Conservation (phyloP, 225 moss, liverwort and hornwort species). For the Marchantia paleacea region DNA sequence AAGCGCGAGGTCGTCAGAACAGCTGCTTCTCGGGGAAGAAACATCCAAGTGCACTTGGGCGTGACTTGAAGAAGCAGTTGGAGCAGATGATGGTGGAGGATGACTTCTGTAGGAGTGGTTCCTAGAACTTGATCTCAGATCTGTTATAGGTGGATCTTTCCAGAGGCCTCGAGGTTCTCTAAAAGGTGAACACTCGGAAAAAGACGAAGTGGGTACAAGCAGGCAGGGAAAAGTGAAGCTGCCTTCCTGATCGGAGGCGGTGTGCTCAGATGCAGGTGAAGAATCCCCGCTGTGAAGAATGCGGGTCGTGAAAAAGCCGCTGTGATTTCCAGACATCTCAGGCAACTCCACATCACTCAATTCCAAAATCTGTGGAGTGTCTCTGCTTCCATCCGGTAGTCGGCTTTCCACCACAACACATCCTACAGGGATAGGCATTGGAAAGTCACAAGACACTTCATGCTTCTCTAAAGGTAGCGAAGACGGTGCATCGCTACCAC, state of each 20-base stretch:
- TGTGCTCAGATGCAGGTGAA: conserved; percentile 11
- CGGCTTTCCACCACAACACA: conserved; percentile 41
- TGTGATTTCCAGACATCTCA: conserved; percentile 32
- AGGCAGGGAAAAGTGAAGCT: conserved; percentile 43
- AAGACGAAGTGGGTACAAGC: conserved; percentile 19
- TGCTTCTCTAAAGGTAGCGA: not conserved
- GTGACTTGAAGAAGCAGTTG: conserved; percentile 9
- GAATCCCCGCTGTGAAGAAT: conserved; percentile 22
- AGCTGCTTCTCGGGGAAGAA: conserved; percentile 5
- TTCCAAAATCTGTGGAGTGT: conserved; percentile 38
- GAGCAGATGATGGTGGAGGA: conserved; percentile 8
- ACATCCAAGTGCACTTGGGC: conserved; percentile 23
- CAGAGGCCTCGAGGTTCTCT: conserved; percentile 27
- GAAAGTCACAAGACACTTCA: not conserved
- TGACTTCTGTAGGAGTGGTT: conserved; percentile 22
- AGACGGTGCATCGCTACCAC: not conserved
- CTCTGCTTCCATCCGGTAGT: conserved; percentile 33
- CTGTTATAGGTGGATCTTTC: conserved; percentile 34
- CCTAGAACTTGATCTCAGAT: conserved; percentile 25
- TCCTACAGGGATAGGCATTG: conserved; percentile 31
- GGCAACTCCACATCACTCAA: conserved; percentile 31
- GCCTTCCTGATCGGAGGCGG: conserved; percentile 35
- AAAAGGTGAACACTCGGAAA: conserved; percentile 23
- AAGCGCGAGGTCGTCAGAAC: conserved; percentile 7
- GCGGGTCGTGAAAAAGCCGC: conserved; percentile 28